Percentiles rank a stretch among this genome's conserved stretches.
These are phyloP conservation scores for Boletus semigastroideus DNA, from an alignment of 1,284 basidiomycete genomes.

Conservation along the genomic window DNA sequence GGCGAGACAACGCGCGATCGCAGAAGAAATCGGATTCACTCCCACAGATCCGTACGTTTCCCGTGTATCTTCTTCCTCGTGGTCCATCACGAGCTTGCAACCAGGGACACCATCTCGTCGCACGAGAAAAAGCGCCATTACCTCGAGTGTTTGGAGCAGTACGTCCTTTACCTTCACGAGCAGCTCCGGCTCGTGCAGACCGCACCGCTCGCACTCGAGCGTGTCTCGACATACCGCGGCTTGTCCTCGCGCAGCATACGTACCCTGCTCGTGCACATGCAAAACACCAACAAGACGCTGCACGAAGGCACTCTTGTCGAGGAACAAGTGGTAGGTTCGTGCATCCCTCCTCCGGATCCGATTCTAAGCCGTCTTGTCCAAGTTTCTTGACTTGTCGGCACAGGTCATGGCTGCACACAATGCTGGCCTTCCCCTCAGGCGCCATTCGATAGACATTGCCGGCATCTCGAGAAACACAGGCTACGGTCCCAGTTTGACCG, in stretches of 20 bases:
- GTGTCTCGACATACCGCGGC: constrained; percentile 54
- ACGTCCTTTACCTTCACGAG: constrained; percentile 62
- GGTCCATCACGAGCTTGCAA: neutral
- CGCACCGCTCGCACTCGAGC: constrained; percentile 50
- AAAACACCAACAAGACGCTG: constrained; percentile 49
- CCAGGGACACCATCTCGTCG: constrained; percentile 64
- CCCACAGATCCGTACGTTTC: constrained; percentile 57
- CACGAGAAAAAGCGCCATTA: constrained; percentile 76
- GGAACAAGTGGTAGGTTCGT: constrained; percentile 49
- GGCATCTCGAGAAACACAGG: constrained; percentile 12
- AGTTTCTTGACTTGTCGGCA: constrained; percentile 33
- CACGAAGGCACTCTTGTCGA: constrained; percentile 48
- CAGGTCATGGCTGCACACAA: constrained; percentile 30
- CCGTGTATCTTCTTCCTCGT: neutral
- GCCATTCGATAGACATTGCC: constrained; percentile 30
- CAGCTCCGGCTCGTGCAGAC: constrained; percentile 53
- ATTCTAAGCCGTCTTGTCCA: neutral
- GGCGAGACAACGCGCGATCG: constrained; percentile 51
- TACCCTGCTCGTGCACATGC: constrained; percentile 64
- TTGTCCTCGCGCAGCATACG: constrained; percentile 57
- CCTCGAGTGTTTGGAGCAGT: constrained; percentile 68
- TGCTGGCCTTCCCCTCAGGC: constrained; percentile 27
- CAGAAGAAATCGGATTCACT: constrained; percentile 54
- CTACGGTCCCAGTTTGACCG: constrained; percentile 11
- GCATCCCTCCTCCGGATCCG: neutral